Percentiles rank a stretch among this genome's conserved stretches.
phyloP scores from a whole-genome alignment of 345 rosid species.

The Linum trigynum region DNA sequence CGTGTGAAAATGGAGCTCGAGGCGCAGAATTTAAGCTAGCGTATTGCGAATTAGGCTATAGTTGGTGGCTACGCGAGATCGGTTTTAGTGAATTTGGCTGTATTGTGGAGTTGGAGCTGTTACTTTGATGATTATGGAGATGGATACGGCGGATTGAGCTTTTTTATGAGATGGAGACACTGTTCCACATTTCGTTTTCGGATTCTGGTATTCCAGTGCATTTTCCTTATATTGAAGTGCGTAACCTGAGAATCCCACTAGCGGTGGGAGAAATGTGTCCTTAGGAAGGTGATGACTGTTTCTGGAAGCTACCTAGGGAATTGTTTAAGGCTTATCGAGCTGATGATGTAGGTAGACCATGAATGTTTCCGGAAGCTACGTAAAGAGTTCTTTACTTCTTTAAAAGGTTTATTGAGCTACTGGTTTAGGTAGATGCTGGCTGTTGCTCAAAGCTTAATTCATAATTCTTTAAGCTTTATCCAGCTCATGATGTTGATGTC shows the following conservation, averaged over 20 bases:
- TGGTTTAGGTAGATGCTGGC: not conserved
- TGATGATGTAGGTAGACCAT: too few species aligned
- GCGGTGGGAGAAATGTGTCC: not conserved
- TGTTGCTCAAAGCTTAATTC: not conserved
- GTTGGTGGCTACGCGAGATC: not conserved
- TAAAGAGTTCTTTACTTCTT: too few species aligned
- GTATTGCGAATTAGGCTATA: not conserved
- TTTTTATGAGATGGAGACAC: not conserved
- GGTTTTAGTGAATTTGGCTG: not conserved
- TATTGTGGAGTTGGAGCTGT: not conserved
- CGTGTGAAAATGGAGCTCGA: not conserved
- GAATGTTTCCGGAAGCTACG: too few species aligned
- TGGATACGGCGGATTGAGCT: too few species aligned
- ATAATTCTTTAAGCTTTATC: not conserved
- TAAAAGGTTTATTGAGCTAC: too few species aligned
- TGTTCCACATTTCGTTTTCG: not conserved
- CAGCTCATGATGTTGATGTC: not conserved
- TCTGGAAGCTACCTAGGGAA: not conserved
- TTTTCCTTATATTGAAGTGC: not conserved
- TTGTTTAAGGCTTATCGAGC: too few species aligned
- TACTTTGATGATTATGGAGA: not conserved
- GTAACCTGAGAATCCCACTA: not conserved
- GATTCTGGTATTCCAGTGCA: not conserved
- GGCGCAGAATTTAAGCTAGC: not conserved
- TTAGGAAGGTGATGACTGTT: not conserved